A percentile compares a stretch with the other conserved stretches of the same genome.
These are phyloP conservation scores for Sambucus nigra DNA, from an alignment of 129 eudicot genomes.

Conservation along the genomic window DNA sequence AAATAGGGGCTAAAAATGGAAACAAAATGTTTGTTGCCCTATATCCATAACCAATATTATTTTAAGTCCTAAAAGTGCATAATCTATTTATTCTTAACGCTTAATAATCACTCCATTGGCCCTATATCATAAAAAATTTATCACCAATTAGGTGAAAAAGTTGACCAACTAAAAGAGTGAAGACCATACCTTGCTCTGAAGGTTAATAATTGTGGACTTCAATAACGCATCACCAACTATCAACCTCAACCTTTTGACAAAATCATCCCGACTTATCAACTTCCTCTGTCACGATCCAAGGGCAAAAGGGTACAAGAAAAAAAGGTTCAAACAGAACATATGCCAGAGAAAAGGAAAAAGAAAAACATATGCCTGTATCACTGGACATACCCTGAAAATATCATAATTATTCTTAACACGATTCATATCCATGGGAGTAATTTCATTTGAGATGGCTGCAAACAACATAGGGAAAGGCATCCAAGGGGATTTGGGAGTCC, in stretches of 20 bases:
- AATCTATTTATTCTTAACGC: too few relatives aligned
- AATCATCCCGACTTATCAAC: constrained; percentile 31
- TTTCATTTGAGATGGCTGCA: constrained; percentile 30
- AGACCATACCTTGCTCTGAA: constrained; percentile 23
- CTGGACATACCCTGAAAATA: constrained; percentile 24
- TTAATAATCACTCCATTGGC: too few relatives aligned
- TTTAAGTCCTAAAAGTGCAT: too few relatives aligned
- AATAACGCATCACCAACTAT: constrained; percentile 31
- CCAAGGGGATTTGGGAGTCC: constrained; percentile 41
- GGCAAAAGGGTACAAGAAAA: not conserved
- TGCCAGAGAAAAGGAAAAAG: not conserved
- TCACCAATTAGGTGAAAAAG: not conserved
- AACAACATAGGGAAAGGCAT: constrained; percentile 47
- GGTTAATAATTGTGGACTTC: constrained; percentile 19
- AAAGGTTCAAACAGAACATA: not conserved
- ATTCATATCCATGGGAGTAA: constrained; percentile 24
- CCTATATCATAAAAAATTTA: not conserved
- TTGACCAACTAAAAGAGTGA: not conserved
- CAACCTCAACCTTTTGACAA: constrained; percentile 28
- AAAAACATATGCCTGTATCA: not conserved
- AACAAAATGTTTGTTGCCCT: too few relatives aligned
- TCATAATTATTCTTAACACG: constrained; percentile 26
- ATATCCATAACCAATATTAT: too few relatives aligned
- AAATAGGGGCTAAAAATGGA: too few relatives aligned
- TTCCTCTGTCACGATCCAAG: constrained; percentile 17